Evolutionary conservation across 768 basidiomycete species (phyloP), one percentile per base, ranked within the genome.

Genomic region (Megacollybia marginata): DNA sequence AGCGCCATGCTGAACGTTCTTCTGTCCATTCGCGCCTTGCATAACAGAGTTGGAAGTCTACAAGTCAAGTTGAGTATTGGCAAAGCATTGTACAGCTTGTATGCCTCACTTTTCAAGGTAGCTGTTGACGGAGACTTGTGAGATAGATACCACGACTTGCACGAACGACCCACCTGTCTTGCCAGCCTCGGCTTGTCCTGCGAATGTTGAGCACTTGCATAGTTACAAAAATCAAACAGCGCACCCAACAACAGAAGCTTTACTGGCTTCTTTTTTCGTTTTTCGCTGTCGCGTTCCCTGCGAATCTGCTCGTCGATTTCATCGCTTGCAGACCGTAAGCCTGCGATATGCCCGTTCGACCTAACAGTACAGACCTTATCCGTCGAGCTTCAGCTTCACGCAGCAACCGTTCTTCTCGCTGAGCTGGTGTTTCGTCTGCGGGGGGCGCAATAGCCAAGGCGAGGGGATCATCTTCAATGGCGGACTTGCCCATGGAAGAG

Each of bases 11-110:
- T 1, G 72, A 68, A 40, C 78, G 79, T 56, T 89, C 83, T 53
- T 83, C 77, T 5, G 72, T 65, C 82, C 87, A 89, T 59, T 86
- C 82, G 47, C 73, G 69, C 36, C 74, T 72, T 36, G 86, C 82
- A 59, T 89, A 87, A 1, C 82, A 80, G 1, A 90, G 65, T 57
- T 90, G 87, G 58, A 89, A 90, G 60, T 88, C 82, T 80, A 50
- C 9, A 38, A 47, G 32, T 6, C 4, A 4, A 47, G 46, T 13
- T n/a, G n/a, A n/a, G n/a, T n/a, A 16, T 9, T n/a, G 15, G 4
- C n/a, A 16, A 5, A 45, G 44, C 5, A 40, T 8, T 19, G 38
- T 19, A 15, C 53, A n/a, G 18, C 16, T 31, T 47, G 33, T 51
- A 47, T 48, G 31, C 51, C 72, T 45, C 55, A 88, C 86, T 89